A percentile compares a stretch with the other conserved stretches of the same genome.
Evolutionary conservation across 75 land plant species (phyloP).

Genomic region (Picea glauca): DNA sequence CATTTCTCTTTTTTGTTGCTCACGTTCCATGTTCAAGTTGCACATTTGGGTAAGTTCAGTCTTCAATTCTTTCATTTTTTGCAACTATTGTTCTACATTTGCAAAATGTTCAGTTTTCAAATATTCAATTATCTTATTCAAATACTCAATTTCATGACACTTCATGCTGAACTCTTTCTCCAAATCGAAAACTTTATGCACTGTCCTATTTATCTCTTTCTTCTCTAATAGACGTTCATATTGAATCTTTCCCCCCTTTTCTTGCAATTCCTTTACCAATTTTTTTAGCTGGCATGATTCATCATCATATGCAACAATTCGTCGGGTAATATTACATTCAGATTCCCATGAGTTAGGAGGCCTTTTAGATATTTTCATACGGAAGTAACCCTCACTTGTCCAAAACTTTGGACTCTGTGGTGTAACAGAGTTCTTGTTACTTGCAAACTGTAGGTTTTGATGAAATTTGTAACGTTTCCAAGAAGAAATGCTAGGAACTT

Average conservation of each 20-base stretch:
- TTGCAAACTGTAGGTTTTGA: too few relatives aligned
- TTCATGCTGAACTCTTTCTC: conserved; percentile 46
- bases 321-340: too few relatives aligned
- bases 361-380: neutral
- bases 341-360: neutral
- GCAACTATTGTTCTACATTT: conserved; percentile 22
- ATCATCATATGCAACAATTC: neutral
- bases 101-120: conserved; percentile 27
- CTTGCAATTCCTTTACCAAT: conserved; percentile 47
- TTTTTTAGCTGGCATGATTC: conserved; percentile 51
- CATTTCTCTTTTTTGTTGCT: conserved; percentile 66
- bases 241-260: conserved; percentile 55
- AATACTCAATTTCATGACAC: conserved; percentile 28
- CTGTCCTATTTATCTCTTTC: conserved; percentile 24
- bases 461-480: too few relatives aligned
- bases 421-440: too few relatives aligned
- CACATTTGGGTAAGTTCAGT: neutral
- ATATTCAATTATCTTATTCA: conserved; percentile 17
- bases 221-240: conserved; percentile 41
- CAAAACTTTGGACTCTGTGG: too few relatives aligned
- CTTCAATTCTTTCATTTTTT: conserved; percentile 1
- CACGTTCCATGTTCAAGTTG: conserved; percentile 61
- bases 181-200: conserved; percentile 23
- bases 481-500: too few relatives aligned
- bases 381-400: too few relatives aligned